Percentiles rank a stretch among this genome's conserved stretches.
phyloP scores from a whole-genome alignment of 2,329 filamentous ascomycete species.

The Elsinoe perseae region DNA sequence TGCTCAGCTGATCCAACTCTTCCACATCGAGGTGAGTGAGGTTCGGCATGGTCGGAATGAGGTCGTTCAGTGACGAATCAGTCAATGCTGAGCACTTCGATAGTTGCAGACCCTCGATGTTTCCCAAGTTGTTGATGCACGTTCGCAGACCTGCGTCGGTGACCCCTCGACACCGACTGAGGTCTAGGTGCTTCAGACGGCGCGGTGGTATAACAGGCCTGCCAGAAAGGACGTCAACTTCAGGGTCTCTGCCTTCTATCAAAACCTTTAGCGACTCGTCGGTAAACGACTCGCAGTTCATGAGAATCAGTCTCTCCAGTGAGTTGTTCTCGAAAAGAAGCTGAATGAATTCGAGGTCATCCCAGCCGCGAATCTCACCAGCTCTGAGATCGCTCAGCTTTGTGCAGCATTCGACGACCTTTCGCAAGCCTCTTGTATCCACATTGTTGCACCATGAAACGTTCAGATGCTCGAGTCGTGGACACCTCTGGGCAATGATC shows the following conservation, averaged over 20 bases:
- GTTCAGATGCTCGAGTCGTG: constrained; percentile 74
- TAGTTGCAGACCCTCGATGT: constrained; percentile 74
- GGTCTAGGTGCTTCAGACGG: constrained; percentile 72
- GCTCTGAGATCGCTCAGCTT: constrained; percentile 72
- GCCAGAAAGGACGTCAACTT: constrained; percentile 73
- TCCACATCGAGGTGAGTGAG: constrained; percentile 87
- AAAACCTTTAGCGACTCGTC: constrained; percentile 67
- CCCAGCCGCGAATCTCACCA: constrained; percentile 73
- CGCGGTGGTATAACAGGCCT: constrained; percentile 68
- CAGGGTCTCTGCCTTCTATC: constrained; percentile 65
- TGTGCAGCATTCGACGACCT: constrained; percentile 64
- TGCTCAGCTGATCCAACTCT: constrained; percentile 70
- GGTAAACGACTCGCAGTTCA: constrained; percentile 68
- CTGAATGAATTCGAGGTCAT: constrained; percentile 62
- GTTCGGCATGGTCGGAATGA: constrained; percentile 66
- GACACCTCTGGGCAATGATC: constrained; percentile 74
- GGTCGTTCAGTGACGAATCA: constrained; percentile 61
- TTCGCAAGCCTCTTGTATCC: constrained; percentile 65
- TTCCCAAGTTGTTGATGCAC: constrained; percentile 66
- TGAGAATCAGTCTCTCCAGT: constrained; percentile 73
- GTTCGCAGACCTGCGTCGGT: constrained; percentile 64
- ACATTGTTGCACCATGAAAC: constrained; percentile 90
- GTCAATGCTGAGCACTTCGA: constrained; percentile 68
- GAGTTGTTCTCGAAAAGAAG: constrained; percentile 72
- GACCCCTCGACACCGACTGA: constrained; percentile 69